Conservation (phyloP, 352 stramenopile species). For the Heterotrichella gracilis region DNA sequence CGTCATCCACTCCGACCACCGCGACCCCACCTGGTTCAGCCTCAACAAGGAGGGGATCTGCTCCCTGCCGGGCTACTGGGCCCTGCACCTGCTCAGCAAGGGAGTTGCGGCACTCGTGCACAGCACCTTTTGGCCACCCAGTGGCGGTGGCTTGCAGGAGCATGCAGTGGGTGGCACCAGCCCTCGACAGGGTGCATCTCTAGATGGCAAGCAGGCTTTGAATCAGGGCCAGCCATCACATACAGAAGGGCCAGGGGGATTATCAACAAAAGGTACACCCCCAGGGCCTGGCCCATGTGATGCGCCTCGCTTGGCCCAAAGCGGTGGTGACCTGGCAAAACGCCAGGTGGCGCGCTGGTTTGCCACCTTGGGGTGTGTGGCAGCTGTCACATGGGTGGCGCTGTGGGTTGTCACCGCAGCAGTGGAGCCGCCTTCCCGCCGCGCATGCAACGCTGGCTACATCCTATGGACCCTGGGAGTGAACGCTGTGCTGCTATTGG, state of each 20-base stretch:
- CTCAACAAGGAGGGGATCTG: conserved; percentile 75
- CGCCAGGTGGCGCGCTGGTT: background rate
- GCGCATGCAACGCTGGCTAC: conserved; percentile 14
- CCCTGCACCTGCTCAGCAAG: conserved; percentile 42
- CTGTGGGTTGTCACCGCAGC: no score
- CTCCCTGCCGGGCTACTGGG: conserved; percentile 54
- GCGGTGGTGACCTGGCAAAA: background rate
- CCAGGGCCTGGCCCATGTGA: background rate
- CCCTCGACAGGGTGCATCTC: no score
- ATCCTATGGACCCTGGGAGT: conserved; percentile 14
- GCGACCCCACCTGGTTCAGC: conserved; percentile 36
- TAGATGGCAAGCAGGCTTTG: no score
- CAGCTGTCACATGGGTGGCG: conserved; percentile 12
- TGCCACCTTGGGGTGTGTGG: background rate
- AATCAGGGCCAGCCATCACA: no score
- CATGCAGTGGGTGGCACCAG: background rate
- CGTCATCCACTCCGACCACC: conserved; percentile 34
- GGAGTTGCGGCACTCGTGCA: no score
- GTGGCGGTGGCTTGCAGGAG: no score
- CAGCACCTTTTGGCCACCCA: no score
- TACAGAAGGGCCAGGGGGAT: no score
- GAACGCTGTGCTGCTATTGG: background rate
- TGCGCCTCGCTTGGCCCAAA: background rate
- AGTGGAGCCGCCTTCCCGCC: no score
- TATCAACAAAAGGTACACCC: no score